Evolutionary conservation across 225 moss, liverwort and hornwort genomes (phyloP).

Genomic region (Sphagnum contortum): DNA sequence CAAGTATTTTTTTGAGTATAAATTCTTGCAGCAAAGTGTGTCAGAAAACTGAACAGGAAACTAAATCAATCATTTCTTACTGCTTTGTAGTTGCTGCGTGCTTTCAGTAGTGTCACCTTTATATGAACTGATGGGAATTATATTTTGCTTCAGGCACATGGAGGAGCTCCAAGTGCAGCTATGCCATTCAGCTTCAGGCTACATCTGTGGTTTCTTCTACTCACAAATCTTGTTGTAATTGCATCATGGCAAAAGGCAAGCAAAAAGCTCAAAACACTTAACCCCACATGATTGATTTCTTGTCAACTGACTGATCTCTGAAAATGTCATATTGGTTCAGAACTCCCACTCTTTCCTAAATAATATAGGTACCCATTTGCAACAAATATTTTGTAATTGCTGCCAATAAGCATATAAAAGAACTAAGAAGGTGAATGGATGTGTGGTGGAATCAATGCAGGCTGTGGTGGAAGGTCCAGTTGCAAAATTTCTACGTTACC

Average conservation of each 20-base stretch:
- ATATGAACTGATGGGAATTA: neutral
- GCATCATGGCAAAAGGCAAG: conserved; percentile 40
- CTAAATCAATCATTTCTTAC: too few relatives aligned
- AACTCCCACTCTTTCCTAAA: neutral
- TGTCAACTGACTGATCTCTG: too few relatives aligned
- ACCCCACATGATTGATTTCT: neutral
- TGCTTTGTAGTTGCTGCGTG: too few relatives aligned
- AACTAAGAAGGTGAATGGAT: neutral
- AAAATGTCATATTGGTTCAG: too few relatives aligned
- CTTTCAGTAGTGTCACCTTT: too few relatives aligned
- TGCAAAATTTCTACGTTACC: conserved; percentile 8
- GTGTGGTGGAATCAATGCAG: conserved; percentile 1
- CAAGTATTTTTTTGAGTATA: too few relatives aligned
- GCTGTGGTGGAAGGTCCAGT: conserved; percentile 30
- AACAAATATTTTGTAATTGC: too few relatives aligned
- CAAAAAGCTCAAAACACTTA: neutral
- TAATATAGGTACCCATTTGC: neutral
- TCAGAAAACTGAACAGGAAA: too few relatives aligned
- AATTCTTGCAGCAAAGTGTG: too few relatives aligned
- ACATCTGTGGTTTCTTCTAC: conserved; percentile 27
- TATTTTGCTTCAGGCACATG: conserved; percentile 12
- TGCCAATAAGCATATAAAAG: neutral
- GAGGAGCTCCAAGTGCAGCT: conserved; percentile 35
- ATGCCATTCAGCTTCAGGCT: conserved; percentile 33
- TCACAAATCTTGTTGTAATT: conserved; percentile 18